Conservation (phyloP, 2,329 filamentous ascomycete species). For the Botrytis elliptica region DNA sequence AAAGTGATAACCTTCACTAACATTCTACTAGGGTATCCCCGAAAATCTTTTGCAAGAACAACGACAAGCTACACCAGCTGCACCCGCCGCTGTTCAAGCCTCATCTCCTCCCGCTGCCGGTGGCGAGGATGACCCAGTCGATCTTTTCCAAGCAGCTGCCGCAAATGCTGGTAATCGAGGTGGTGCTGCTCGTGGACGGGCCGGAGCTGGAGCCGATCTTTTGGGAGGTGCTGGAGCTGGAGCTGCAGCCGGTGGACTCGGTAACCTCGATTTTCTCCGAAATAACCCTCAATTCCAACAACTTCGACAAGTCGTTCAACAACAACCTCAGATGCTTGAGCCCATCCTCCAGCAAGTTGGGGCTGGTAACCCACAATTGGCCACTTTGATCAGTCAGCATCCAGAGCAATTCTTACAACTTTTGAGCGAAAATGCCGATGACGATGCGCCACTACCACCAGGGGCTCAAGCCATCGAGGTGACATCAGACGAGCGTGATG, state of each 20-base stretch:
- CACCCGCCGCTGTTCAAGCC: conserved; percentile 47
- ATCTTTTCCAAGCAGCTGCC: conserved; percentile 90
- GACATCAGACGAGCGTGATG: conserved; percentile 93
- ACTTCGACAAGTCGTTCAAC: conserved; percentile 92
- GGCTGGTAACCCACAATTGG: conserved; percentile 90
- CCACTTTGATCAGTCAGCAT: conserved; percentile 86
- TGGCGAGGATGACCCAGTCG: conserved; percentile 67
- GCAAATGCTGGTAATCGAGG: conserved; percentile 44
- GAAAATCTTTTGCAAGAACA: conserved; percentile 76
- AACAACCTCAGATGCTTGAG: conserved; percentile 97
- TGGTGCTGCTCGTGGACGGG: conserved; percentile 48
- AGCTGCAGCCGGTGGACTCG: conserved; percentile 54
- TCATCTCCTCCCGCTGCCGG: conserved; percentile 45
- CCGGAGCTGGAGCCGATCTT: conserved; percentile 45
- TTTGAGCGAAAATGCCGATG: conserved; percentile 81
- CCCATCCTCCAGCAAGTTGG: conserved; percentile 96
- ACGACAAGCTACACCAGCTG: conserved; percentile 47
- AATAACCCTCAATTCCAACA: conserved; percentile 98
- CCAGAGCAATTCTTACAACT: conserved; percentile 91
- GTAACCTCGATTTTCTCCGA: conserved; percentile 88
- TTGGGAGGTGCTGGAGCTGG: conserved; percentile 43
- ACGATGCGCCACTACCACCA: conserved; percentile 80
- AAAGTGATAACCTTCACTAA: conserved; percentile 23
- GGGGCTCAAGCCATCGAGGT: conserved; percentile 88
- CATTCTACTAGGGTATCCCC: conserved; percentile 72